phyloP scores from a whole-genome alignment of 2,329 filamentous ascomycete species.

The Teratosphaeria pseudoeucalypti region DNA sequence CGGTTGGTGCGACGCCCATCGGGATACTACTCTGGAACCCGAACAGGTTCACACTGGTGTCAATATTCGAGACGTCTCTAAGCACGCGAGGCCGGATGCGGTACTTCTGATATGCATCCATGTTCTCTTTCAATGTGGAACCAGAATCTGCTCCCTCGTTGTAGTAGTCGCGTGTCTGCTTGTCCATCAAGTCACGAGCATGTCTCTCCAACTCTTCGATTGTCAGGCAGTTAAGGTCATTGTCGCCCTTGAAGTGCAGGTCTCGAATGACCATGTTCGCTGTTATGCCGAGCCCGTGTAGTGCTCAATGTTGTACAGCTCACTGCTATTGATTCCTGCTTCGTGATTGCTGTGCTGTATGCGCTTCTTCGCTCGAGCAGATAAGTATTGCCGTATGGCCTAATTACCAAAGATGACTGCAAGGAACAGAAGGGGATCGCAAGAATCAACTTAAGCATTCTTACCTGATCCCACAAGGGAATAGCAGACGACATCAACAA shows the following conservation, averaged over 20 bases:
- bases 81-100: constrained; percentile 32
- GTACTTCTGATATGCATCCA: constrained; percentile 40
- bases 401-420: background rate
- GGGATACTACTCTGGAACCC: constrained; percentile 38
- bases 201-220: constrained; percentile 31
- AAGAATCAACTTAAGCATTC: background rate
- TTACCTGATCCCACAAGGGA: background rate
- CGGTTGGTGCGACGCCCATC: constrained; percentile 44
- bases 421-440: background rate
- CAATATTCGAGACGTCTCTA: constrained; percentile 29
- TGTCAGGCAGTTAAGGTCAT: constrained; percentile 34
- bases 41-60: constrained; percentile 37
- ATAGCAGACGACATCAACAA: background rate
- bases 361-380: background rate
- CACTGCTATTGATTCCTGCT: background rate
- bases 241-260: constrained; percentile 2
- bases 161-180: constrained; percentile 31
- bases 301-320: background rate
- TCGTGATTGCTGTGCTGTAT: background rate
- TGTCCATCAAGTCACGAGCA: constrained; percentile 29
- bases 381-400: background rate
- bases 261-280: background rate
- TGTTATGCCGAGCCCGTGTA: background rate
- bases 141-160: constrained; percentile 29
- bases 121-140: constrained; percentile 38